Percentiles rank a stretch among this genome's conserved stretches.
Evolutionary conservation across 1,139 yeast species (phyloP).

Genomic region (Yamadazyma jaroonii): DNA sequence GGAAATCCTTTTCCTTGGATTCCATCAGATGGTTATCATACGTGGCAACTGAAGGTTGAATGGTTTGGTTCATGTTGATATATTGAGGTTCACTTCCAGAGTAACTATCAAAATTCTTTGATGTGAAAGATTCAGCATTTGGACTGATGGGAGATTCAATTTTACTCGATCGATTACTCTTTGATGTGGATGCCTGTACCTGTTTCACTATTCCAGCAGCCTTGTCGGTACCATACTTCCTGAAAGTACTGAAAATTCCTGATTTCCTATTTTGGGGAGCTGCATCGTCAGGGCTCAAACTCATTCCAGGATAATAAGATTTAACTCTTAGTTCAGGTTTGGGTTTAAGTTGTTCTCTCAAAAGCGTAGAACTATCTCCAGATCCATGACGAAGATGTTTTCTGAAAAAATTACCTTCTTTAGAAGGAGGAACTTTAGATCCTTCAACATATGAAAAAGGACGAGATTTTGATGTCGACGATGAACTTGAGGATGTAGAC

Average conservation of each 20-base stretch:
- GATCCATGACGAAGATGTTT: constrained; percentile 34
- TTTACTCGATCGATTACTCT: constrained; percentile 11
- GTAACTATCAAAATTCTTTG: constrained; percentile 4
- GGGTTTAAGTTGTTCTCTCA: constrained; percentile 5
- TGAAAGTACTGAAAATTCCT: constrained; percentile 40
- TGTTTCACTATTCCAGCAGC: constrained; percentile 30
- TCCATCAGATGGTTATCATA: constrained; percentile 4
- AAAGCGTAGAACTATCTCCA: constrained; percentile 11
- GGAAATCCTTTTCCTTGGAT: constrained; percentile 12
- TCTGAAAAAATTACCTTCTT: constrained; percentile 50
- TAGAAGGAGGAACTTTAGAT: constrained; percentile 4
- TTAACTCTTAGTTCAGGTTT: constrained; percentile 9
- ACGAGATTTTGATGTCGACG: constrained; percentile 30
- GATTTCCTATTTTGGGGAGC: constrained; percentile 22
- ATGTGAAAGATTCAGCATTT: constrained; percentile 10
- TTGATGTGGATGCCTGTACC: constrained; percentile 12
- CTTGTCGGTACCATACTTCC: constrained; percentile 43
- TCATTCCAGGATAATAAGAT: constrained; percentile 17
- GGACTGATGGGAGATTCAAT: constrained; percentile 21
- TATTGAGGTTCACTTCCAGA: constrained; percentile 10
- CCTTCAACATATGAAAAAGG: constrained; percentile 46
- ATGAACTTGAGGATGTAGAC: constrained; percentile 21
- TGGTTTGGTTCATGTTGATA: constrained; percentile 13
- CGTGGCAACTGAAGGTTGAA: constrained; percentile 11
- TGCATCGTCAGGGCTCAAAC: constrained; percentile 16